Conservation (phyloP, 2,329 filamentous ascomycete species). For the Trichoderma sp. region DNA sequence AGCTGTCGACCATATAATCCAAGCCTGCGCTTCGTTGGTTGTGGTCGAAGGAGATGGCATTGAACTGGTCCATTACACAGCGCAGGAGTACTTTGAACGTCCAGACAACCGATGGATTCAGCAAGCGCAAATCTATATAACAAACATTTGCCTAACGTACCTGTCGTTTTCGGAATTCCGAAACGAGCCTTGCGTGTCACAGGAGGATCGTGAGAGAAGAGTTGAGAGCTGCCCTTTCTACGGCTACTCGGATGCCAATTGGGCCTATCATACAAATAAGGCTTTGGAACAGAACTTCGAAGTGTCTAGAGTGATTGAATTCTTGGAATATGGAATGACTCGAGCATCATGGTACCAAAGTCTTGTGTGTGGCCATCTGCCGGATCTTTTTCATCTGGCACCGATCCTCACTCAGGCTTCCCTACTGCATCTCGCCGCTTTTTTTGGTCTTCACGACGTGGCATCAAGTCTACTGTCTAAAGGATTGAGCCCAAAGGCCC, state of each 20-base stretch:
- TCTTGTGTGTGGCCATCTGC: not conserved
- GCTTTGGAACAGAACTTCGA: not conserved
- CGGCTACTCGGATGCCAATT: not conserved
- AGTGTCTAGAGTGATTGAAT: not conserved
- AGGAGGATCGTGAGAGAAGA: not conserved
- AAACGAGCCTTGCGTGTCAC: not conserved
- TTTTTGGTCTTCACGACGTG: not conserved
- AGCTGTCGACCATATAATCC: conserved; percentile 40
- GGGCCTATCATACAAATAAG: not conserved
- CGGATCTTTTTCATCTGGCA: not conserved
- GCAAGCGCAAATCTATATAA: conserved; percentile 36
- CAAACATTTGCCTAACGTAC: conserved; percentile 42
- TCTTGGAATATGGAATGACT: not conserved
- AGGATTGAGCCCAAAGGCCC: not conserved
- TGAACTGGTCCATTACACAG: conserved; percentile 50
- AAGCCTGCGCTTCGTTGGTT: conserved; percentile 48
- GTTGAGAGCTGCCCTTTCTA: not conserved
- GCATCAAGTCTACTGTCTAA: not conserved
- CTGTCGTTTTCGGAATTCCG: conserved; percentile 40
- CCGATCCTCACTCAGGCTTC: not conserved
- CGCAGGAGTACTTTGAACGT: conserved; percentile 48
- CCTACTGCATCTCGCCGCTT: not conserved
- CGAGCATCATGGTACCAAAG: not conserved
- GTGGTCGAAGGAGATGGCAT: conserved; percentile 45
- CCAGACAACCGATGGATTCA: conserved; percentile 43